Conservation (phyloP, 495 filamentous ascomycete species). For the Podospora australis region DNA sequence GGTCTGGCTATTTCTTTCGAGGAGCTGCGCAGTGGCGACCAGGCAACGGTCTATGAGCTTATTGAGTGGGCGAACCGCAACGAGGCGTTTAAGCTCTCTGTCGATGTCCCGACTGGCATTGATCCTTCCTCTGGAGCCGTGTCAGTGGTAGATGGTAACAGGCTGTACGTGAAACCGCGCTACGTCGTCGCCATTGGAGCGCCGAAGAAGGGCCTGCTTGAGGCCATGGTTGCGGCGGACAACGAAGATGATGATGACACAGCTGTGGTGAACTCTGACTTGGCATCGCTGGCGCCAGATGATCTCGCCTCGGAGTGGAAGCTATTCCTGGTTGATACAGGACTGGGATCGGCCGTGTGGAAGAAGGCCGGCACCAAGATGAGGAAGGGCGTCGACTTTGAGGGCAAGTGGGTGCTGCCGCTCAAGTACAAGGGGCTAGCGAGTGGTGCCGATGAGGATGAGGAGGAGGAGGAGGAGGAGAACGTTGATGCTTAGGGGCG, state of each 20-base stretch:
- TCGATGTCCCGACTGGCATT: constrained; percentile 83
- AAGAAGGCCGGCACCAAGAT: constrained; percentile 75
- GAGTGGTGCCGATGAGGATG: constrained; percentile 4
- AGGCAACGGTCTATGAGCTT: constrained; percentile 72
- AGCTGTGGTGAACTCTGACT: constrained; percentile 16
- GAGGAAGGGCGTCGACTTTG: constrained; percentile 77
- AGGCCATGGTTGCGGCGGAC: constrained; percentile 56
- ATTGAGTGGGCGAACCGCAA: constrained; percentile 83
- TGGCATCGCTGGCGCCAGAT: constrained; percentile 17
- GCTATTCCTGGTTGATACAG: constrained; percentile 77
- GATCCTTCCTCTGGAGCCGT: constrained; percentile 67
- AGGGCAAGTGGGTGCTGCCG: constrained; percentile 71
- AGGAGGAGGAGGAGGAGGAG: constrained; percentile 21
- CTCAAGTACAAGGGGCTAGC: constrained; percentile 44
- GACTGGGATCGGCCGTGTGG: constrained; percentile 75
- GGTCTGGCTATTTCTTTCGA: constrained; percentile 80
- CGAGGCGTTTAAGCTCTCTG: constrained; percentile 67
- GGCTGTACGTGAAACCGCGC: constrained; percentile 65
- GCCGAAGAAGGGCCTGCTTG: constrained; percentile 74
- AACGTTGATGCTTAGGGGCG: not conserved
- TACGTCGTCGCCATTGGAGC: constrained; percentile 77
- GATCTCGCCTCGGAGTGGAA: constrained; percentile 52
- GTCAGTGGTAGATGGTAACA: constrained; percentile 54
- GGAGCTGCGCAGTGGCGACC: constrained; percentile 72
- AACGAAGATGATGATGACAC: constrained; percentile 38